Base-by-base conservation (phyloP, 2,329 filamentous ascomycete species). In the Botrytis byssoidea region DNA sequence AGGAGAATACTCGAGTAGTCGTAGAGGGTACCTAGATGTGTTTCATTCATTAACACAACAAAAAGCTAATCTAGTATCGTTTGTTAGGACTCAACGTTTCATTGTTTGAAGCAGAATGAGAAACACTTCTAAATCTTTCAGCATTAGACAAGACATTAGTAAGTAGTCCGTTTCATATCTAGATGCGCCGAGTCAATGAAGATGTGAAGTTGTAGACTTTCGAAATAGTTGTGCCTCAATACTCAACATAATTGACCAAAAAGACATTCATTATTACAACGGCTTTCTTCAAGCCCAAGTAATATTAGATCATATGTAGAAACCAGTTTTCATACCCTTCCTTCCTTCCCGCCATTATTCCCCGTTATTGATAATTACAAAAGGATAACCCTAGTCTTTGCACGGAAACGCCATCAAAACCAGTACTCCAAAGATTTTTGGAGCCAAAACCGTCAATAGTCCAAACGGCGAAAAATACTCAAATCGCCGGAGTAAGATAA, bases 401-500 rank as follows among this genome's bases (percentile, higher is more conserved):
- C 40, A 46, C 22, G 22, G n/a, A 70, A 59, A 69, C 63, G 64
- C 71, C 71, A 40, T 59, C 63, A 48, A 69, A 68, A 25, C 22
- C 35, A 48, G 18, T 60, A 60, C 37, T 51, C 65, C 61, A 70
- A 73, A 66, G 35, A 69, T 40, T 22, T 51, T 42, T 57, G 63
- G 61, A 59, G 32, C 66, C 66, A 70, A 73, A 73, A 44, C 16
- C 46, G 6, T 55, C 40, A 70, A 70, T 64, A 73, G 20, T 29
- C 69, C 68, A 68, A 68, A 6, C 29, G 29, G 40, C 8, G 51
- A 46, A 64, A 9, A 46, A 64, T 64, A 64, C 66, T 68, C 57
- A 70, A 70, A n/a, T 46, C 35, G 69, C 60, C 69, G 32, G 40
- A 51, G 63, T 72, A 74, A 55, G 37, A 59, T 61, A 59, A 72